phyloP scores from a whole-genome alignment of 140 eudicot species.

The Bidens hawaiensis region DNA sequence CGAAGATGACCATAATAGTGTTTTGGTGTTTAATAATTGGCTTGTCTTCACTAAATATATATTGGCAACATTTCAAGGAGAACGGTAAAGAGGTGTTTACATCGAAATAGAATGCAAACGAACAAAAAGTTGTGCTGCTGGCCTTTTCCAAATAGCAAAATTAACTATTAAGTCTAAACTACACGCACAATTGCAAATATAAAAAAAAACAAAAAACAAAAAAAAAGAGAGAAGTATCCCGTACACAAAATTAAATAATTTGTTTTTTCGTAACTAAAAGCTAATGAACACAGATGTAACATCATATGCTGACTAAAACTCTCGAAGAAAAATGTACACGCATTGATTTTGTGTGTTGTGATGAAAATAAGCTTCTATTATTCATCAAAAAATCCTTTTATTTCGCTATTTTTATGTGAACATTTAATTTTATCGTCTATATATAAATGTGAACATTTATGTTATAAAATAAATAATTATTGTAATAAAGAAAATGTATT shows the following conservation, averaged over 20 bases:
- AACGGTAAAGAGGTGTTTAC: no score
- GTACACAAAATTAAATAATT: background rate
- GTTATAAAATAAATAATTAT: background rate
- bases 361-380: background rate
- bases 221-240: background rate
- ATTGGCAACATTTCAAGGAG: no score
- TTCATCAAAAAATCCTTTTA: background rate
- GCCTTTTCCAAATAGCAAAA: no score
- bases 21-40: no score
- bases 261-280: background rate
- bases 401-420: constrained; percentile 1
- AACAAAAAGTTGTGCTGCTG: no score
- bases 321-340: background rate
- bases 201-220: no score
- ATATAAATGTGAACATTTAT: background rate
- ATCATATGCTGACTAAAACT: background rate
- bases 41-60: no score
- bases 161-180: no score
- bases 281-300: background rate
- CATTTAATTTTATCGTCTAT: background rate
- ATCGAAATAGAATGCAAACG: no score
- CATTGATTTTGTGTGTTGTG: background rate
- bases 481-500: background rate
- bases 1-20: no score
- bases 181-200: no score